Base-by-base conservation (phyloP, 331 rosid genomes). In the Cydonia oblonga region DNA sequence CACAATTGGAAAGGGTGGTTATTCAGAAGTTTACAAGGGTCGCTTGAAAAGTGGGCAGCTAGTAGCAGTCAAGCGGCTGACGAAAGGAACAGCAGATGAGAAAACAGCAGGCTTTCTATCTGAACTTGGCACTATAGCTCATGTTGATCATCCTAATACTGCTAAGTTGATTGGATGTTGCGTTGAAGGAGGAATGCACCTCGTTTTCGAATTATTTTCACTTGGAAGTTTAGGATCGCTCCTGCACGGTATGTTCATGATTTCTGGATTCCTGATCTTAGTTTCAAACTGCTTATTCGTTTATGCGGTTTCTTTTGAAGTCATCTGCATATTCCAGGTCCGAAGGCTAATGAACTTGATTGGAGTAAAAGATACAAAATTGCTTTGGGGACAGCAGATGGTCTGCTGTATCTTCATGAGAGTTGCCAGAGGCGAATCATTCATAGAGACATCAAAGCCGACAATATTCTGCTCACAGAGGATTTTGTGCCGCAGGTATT, bases 391-490 rank as follows among this genome's bases (percentile, higher is more conserved):
- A 76, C 82, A 29, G 92, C 96, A 2, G 83, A 85, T 59, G 98
- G 98, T 56, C 85, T 90, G 26, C 75, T 81, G 13, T 92, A 92
- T 77, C 96, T 92, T 64, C 98, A 92, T 73, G 92, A 90, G 70
- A 66, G 63, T 76, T 90, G 98, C 75, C 83, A 77, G 56, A 87
- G 85, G 78, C 79, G 92, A 71, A 88, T 92, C 68, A 85, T 92
- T 58, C 98, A 92, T 75, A 84, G 98, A 72, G 96, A 92, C 67
- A 85, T 92, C 38, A 92, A 92, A 81, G 79, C 87, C 44, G 96
- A 88, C 16, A 92, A 92, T 63, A 81, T 92, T 88, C 80, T 92
- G 30, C 96, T 90, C 49, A 84, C 96, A 2, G 81, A 86, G 66
- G 86, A 90, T 74, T 92, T 80, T 72, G 96, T 82, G 71, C 90